These are phyloP conservation scores for Nothomitra cinnamomea DNA, from an alignment of 2,329 filamentous ascomycete species.

Conservation along the genomic window DNA sequence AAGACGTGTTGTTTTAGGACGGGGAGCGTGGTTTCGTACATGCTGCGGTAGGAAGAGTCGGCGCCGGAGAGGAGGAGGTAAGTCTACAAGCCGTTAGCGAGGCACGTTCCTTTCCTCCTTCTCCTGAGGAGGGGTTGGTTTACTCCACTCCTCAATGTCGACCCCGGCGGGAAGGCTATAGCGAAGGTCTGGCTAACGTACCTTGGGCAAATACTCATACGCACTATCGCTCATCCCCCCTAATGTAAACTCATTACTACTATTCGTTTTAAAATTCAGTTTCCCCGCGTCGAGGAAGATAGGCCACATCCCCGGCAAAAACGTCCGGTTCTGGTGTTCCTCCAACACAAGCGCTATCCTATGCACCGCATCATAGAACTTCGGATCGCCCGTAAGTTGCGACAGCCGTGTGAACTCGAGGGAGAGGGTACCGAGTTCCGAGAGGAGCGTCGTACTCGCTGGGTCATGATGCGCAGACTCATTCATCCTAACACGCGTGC, in stretches of 20 bases:
- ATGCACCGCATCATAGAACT: conserved; percentile 23
- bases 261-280: conserved; percentile 6
- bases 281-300: conserved; percentile 16
- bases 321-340: conserved; percentile 19
- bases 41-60: conserved; percentile 23
- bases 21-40: conserved; percentile 26
- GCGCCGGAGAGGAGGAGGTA: conserved; percentile 27
- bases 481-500: conserved; percentile 14
- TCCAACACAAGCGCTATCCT: conserved; percentile 21
- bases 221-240: conserved; percentile 25
- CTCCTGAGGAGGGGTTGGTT: too few species aligned
- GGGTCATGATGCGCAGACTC: too few species aligned
- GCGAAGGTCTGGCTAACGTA: too few species aligned
- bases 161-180: too few species aligned
- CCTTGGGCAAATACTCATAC: conserved; percentile 33
- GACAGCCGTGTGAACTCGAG: conserved; percentile 26
- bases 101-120: too few species aligned
- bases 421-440: conserved; percentile 23
- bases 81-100: conserved; percentile 15
- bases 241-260: conserved; percentile 7
- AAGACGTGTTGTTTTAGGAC: conserved; percentile 24
- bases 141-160: too few species aligned
- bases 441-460: conserved; percentile 12
- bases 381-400: conserved; percentile 22
- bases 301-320: conserved; percentile 25